These are phyloP conservation scores for Martensiomyces pterosporus DNA, from an alignment of 192 early-diverging fungal genomes.

Conservation along the genomic window DNA sequence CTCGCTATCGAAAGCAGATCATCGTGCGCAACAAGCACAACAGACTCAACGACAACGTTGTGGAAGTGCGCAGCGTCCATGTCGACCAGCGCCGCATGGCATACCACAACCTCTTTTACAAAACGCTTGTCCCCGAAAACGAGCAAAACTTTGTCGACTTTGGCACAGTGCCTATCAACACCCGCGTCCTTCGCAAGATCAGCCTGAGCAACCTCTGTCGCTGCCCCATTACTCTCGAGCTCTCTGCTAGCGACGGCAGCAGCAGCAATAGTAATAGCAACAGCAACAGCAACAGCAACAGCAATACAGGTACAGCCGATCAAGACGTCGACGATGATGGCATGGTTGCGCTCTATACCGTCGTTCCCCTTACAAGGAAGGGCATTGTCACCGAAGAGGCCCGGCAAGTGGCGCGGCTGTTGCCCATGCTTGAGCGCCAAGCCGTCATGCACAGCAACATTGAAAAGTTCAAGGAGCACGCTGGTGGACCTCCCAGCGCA, in stretches of 20 bases:
- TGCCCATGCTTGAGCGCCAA: constrained; percentile 46
- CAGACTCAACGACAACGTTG: constrained; percentile 81
- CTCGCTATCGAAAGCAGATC: constrained; percentile 94
- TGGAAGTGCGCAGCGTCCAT: constrained; percentile 89
- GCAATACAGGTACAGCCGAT: too few relatives aligned
- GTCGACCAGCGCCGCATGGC: constrained; percentile 97
- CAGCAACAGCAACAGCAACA: constrained; percentile 24
- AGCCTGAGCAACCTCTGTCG: constrained; percentile 80
- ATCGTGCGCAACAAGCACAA: constrained; percentile 89
- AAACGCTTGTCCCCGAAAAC: constrained; percentile 70
- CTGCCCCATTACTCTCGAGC: constrained; percentile 26
- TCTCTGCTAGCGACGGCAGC: constrained; percentile 38
- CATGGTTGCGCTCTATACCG: constrained; percentile 17
- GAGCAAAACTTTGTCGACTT: constrained; percentile 95
- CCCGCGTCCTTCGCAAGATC: constrained; percentile 71
- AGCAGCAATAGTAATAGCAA: not conserved
- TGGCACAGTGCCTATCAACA: constrained; percentile 81
- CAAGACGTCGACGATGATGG: too few relatives aligned
- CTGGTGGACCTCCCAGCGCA: not conserved
- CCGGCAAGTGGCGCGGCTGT: constrained; percentile 19
- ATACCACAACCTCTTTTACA: constrained; percentile 94
- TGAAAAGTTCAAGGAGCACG: constrained; percentile 17
- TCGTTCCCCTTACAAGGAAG: constrained; percentile 5
- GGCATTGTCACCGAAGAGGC: constrained; percentile 15
- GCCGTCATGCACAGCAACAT: constrained; percentile 42